Evolutionary conservation across 2,329 filamentous ascomycete species (phyloP), one percentile per base, ranked within the genome.

Genomic region (Coniochaeta pulveracea): DNA sequence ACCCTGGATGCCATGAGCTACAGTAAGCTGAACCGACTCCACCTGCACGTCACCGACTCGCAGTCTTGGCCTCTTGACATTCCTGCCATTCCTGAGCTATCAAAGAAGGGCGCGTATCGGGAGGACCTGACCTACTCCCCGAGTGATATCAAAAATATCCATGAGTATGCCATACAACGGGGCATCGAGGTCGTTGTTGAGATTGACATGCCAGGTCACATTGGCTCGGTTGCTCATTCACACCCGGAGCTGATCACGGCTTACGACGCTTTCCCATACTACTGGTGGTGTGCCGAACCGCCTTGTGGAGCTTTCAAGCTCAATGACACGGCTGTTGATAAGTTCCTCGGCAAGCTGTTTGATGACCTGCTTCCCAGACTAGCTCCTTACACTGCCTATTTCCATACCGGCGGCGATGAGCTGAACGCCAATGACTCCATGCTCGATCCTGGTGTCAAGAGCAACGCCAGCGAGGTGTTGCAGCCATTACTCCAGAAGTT

Each of bases 391-490:
- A 67, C 79, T 3, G 60, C 73, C 6, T 74, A 89, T 58, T 93
- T 89, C 63, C 85, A 93, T 58, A 82, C 82, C 1, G 86, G 86
- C 27, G 86, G 86, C 35, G 86, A 93, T 16, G 86, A 93, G 60
- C 75, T 93, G 40, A 89, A 91, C 55, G 66, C 65, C 40, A 79
- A 88, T 46, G 72, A 78, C 34, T 88, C 85, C 48, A 63, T 63
- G 25, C 68, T 89, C 9, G 85, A 93, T 50, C 72, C 78, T 4
- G 80, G 73, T 1, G 75, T 93, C 23, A 55, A 65, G 5, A 81
- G 77, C 19, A 85, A 80, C 50, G 61, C 76, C 34, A 60, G 66
- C 0, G 55, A 61, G 1, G 67, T 89, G 10, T 61, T 93, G 23
- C 68, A 73, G 48, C 83, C 85, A 2, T 65, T 91, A 15, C 68